Percentiles rank a stretch among this genome's conserved stretches.
Evolutionary conservation across 2,329 filamentous ascomycete genomes (phyloP).

Genomic region (Colletotrichum brevisporum): DNA sequence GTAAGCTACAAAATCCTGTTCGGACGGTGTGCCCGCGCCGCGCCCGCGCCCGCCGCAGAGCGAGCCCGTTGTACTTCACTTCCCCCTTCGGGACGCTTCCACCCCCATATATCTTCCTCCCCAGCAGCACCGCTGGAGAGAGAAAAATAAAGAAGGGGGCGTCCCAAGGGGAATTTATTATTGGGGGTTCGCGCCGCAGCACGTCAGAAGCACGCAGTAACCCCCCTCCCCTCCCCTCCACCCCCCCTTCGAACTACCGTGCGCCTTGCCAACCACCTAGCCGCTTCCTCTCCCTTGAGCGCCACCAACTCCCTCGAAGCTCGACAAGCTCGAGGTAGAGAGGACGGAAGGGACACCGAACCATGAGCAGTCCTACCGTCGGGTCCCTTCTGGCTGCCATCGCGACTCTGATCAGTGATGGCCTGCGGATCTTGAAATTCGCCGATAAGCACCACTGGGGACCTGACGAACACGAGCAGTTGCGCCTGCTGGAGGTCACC

Average conservation of each 20-base stretch:
- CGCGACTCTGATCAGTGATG: slow-evolving; percentile 67
- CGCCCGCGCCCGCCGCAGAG: slow-evolving; percentile 28
- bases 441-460: slow-evolving; percentile 73
- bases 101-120: slow-evolving; percentile 2
- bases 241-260: slow-evolving; percentile 27
- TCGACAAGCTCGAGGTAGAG: slow-evolving; percentile 35
- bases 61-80: background rate
- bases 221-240: background rate
- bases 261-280: background rate
- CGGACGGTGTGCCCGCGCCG: slow-evolving; percentile 39
- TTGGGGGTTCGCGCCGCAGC: slow-evolving; percentile 33
- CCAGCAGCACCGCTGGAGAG: background rate
- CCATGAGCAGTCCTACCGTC: slow-evolving; percentile 65
- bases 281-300: background rate
- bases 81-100: slow-evolving; percentile 22
- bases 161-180: slow-evolving; percentile 32
- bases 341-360: slow-evolving; percentile 39
- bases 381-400: slow-evolving; percentile 71
- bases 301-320: slow-evolving; percentile 29
- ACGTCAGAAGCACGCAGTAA: slow-evolving; percentile 17
- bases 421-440: slow-evolving; percentile 67
- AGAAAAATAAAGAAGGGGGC: slow-evolving; percentile 14
- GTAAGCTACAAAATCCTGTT: slow-evolving; percentile 39
- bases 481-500: slow-evolving; percentile 66
- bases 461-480: slow-evolving; percentile 71